Base-by-base conservation (phyloP, 768 basidiomycete species). In the Epithele typhae region DNA sequence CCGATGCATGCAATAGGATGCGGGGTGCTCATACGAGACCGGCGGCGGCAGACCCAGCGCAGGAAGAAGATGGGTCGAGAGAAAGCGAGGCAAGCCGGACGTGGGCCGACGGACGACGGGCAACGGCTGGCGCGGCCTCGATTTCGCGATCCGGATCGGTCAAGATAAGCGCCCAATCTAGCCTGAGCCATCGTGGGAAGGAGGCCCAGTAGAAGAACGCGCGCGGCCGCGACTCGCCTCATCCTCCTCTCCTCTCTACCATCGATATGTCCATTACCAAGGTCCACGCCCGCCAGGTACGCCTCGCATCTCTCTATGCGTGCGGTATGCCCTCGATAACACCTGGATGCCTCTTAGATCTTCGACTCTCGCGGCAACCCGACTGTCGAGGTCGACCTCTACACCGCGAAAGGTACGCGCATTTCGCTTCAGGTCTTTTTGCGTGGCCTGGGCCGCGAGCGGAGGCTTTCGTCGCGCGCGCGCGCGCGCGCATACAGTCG, bases 331-430 rank as follows among this genome's bases (percentile, higher is more conserved):
- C 43, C 43, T 35, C 40, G 27, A 63, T 95, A 92, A 94, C 96
- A 81, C 94, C 91, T 37, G 24, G 35, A 40, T 37, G 25, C 25
- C 9, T 19, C 18, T 22, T 62, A 97, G 95, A 95, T 98, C 82
- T 98, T 96, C 68, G 95, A 98, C 79, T 97, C 93, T 64, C 92
- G 95, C 64, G 94, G 93, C 60, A 93, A 97, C 79, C 92, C 90
- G 61, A 95, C 93, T 62, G 91, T 96, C 64, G 93, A 92, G 72
- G 91, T 92, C 65, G 91, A 94, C 66, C 72, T 94, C 61, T 65
- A 78, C 79, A 97, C 94, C 52, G 78, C 64, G 34, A 92, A 92
- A 78, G 93, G 92, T 89, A 61, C 59, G 68, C 51, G 37, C 15
- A 25, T 49, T 44, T 43, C 42, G 41, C 30, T 37, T 33, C 41